These are phyloP conservation scores for Tylopilus balloui DNA, from an alignment of 768 basidiomycete species.

Conservation along the genomic window DNA sequence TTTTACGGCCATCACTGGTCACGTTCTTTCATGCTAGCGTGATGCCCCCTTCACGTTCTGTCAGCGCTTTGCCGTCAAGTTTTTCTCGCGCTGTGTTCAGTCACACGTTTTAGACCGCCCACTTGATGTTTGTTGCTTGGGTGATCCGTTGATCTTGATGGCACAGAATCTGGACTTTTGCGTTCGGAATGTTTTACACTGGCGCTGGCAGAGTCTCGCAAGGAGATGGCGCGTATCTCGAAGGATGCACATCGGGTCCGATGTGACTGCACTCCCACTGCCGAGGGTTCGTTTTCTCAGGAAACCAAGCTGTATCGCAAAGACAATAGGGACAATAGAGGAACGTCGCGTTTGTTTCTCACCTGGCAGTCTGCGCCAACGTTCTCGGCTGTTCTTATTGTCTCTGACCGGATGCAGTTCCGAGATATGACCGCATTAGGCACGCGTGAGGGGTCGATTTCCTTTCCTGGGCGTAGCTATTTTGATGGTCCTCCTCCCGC, in stretches of 20 bases:
- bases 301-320: neutral
- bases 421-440: slow-evolving; percentile 3
- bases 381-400: slow-evolving; percentile 25
- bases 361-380: slow-evolving; percentile 2
- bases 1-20: slow-evolving; percentile 34
- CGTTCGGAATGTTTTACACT: slow-evolving; percentile 36
- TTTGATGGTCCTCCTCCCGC: neutral
- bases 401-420: slow-evolving; percentile 9
- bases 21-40: neutral
- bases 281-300: slow-evolving; percentile 3
- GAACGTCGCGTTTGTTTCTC: slow-evolving; percentile 10
- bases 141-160: slow-evolving; percentile 2
- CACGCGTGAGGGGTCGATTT: neutral
- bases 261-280: neutral
- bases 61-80: slow-evolving; percentile 37
- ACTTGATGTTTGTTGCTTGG: slow-evolving; percentile 32
- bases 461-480: neutral
- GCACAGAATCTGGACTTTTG: slow-evolving; percentile 33
- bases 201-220: slow-evolving; percentile 35
- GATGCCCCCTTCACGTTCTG: neutral
- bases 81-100: slow-evolving; percentile 37
- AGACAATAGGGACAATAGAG: slow-evolving; percentile 24
- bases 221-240: slow-evolving; percentile 29
- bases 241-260: slow-evolving; percentile 9
- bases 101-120: slow-evolving; percentile 37